Base-by-base conservation (phyloP, 2,329 filamentous ascomycete species). In the Aspergillus awamori region DNA sequence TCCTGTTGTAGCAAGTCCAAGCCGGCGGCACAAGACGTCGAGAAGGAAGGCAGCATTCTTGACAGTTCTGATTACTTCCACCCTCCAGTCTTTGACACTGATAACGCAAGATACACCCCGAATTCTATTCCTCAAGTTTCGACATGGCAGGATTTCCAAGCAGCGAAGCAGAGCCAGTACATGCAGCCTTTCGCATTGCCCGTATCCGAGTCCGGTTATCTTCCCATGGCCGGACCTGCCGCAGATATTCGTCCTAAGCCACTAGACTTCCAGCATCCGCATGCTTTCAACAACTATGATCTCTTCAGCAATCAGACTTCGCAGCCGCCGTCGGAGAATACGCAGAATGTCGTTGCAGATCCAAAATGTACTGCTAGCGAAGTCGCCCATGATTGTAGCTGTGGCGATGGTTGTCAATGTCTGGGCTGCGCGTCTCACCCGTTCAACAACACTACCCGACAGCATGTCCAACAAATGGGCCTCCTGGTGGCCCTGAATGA, bases 401-500 rank as follows among this genome's bases (percentile, higher is more conserved):
- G 80, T 62, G 80, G 80, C 22, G 76, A 80, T 53, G 72, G 71
- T 6, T 82, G 80, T 58, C 74, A 81, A 63, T 82, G 80, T 63
- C 64, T 81, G 30, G 80, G 77, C 15, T 82, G 80, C 67, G 75
- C 77, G 15, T 70, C 75, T 39, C 80, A 82, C 65, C 80, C 80
- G 2, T 82, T 76, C 64, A 82, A 82, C 62, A 73, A 74, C 28
- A 78, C 78, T 10, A 82, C 80, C 1, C 71, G 75, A 55, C 74
- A 80, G 53, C 76, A 79, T 62, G 77, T 82, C 39, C 77, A 79
- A 64, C 76, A 79, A 65, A 80, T 81, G 77, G 78, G 79, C 47
- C 71, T 73, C 39, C 71, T 80, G 63, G 76, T 81, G 65, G 71
- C 74, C 3, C 65, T 74, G 8, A 70, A 73, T 36, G 72, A 73